A percentile compares a stretch with the other conserved stretches of the same genome.
phyloP scores from a whole-genome alignment of 805 yeast species.

The Dipodascus geniculatus region DNA sequence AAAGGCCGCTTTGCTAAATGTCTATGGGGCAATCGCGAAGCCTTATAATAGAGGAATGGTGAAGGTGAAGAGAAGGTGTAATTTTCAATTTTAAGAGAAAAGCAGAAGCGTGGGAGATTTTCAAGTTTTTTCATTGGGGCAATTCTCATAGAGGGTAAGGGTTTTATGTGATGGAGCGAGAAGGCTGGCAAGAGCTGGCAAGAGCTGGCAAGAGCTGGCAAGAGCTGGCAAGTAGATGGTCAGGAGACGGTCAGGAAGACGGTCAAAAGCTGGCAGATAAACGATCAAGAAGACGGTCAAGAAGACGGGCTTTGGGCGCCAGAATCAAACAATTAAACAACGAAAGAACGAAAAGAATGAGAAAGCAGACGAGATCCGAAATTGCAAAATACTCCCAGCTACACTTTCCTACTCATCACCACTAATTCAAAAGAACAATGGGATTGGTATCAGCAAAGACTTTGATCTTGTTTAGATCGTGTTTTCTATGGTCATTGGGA shows the following conservation, averaged over 20 bases:
- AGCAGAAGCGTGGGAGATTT: background rate
- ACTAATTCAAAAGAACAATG: conserved; percentile 9
- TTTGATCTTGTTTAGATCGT: conserved; percentile 15
- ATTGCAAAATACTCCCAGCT: background rate
- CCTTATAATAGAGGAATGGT: background rate
- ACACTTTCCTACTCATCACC: background rate
- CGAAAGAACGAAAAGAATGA: conserved; percentile 4
- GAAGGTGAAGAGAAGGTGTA: background rate
- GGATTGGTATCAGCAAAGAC: conserved; percentile 13
- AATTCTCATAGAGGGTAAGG: background rate
- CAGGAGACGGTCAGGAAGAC: too few relatives aligned
- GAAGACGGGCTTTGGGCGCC: background rate
- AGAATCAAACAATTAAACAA: background rate
- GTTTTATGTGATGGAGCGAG: too few relatives aligned
- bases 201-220: too few relatives aligned
- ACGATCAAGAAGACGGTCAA: background rate
- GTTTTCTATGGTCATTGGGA: conserved; percentile 19
- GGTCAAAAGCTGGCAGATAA: background rate
- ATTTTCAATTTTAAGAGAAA: background rate
- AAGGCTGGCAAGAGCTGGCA: too few relatives aligned
- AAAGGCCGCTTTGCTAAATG: background rate
- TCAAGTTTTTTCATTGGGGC: background rate
- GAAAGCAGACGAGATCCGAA: background rate
- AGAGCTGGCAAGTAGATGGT: too few relatives aligned
- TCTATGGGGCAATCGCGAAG: background rate